These are phyloP conservation scores for Flaveria floridana DNA, from an alignment of 140 eudicot genomes.

Conservation along the genomic window DNA sequence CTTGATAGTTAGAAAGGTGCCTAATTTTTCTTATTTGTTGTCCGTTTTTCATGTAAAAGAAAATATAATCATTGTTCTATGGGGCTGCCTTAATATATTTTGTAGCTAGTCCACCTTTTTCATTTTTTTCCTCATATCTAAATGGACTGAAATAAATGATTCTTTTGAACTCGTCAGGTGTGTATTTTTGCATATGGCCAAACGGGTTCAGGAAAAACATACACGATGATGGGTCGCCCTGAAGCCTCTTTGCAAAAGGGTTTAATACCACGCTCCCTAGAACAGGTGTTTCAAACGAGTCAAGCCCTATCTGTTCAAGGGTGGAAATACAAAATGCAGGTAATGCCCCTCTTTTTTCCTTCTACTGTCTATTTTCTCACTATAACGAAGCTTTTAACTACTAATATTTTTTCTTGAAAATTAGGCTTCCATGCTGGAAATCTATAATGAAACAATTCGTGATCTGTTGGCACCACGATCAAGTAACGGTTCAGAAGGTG, in stretches of 20 bases:
- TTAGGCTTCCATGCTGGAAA: conserved; percentile 95
- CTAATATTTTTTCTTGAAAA: background rate
- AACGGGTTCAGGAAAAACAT: conserved; percentile 96
- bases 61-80: background rate
- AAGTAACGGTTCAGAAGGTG: conserved; percentile 43
- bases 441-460: conserved; percentile 89
- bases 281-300: conserved; percentile 82
- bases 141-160: background rate
- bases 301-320: conserved; percentile 75
- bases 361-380: background rate
- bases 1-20: background rate
- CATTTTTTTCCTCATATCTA: background rate
- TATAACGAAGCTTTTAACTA: background rate
- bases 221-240: conserved; percentile 98
- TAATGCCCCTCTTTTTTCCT: background rate
- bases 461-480: conserved; percentile 59
- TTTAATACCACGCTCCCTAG: conserved; percentile 83
- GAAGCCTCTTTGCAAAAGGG: conserved; percentile 69
- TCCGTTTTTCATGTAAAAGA: too few relatives aligned
- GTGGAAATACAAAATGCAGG: conserved; percentile 96
- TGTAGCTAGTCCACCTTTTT: background rate
- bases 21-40: background rate
- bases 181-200: conserved; percentile 98
- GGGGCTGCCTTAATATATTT: background rate
- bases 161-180: conserved; percentile 46